Evolutionary conservation across 2,329 filamentous ascomycete genomes (phyloP).

Genomic region (Claviceps paspali): DNA sequence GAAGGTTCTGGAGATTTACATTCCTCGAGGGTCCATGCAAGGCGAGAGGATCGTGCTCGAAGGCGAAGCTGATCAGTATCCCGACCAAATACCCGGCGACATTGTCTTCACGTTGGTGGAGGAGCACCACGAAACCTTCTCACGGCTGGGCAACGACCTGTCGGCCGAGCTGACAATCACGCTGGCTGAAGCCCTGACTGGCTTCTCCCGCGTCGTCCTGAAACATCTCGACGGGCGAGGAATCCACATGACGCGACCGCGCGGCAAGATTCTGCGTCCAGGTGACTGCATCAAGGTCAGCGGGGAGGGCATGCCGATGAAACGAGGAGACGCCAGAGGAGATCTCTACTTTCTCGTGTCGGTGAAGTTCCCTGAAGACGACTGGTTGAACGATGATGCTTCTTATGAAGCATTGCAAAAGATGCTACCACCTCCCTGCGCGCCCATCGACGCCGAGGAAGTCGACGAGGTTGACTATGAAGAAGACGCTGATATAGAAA

Average conservation of each 20-base stretch:
- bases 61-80: constrained; percentile 86
- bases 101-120: constrained; percentile 83
- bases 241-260: constrained; percentile 63
- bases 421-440: constrained; percentile 52
- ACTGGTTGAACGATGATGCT: constrained; percentile 62
- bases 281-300: constrained; percentile 72
- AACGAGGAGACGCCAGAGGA: constrained; percentile 68
- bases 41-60: constrained; percentile 82
- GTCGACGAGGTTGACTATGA: constrained; percentile 83
- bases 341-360: constrained; percentile 80
- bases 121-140: constrained; percentile 66
- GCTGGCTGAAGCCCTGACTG: constrained; percentile 68
- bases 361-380: constrained; percentile 76
- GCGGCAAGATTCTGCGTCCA: constrained; percentile 70
- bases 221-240: constrained; percentile 90
- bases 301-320: constrained; percentile 90
- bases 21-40: constrained; percentile 71
- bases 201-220: constrained; percentile 80
- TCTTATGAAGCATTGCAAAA: constrained; percentile 56
- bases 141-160: constrained; percentile 70
- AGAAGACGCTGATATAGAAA: constrained; percentile 66
- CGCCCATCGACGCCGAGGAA: constrained; percentile 52
- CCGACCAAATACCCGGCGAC: constrained; percentile 79
- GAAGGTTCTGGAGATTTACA: constrained; percentile 93
- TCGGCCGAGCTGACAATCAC: constrained; percentile 69